phyloP scores from a whole-genome alignment of 352 stramenopile genomes.

The Globisporangium nunn region DNA sequence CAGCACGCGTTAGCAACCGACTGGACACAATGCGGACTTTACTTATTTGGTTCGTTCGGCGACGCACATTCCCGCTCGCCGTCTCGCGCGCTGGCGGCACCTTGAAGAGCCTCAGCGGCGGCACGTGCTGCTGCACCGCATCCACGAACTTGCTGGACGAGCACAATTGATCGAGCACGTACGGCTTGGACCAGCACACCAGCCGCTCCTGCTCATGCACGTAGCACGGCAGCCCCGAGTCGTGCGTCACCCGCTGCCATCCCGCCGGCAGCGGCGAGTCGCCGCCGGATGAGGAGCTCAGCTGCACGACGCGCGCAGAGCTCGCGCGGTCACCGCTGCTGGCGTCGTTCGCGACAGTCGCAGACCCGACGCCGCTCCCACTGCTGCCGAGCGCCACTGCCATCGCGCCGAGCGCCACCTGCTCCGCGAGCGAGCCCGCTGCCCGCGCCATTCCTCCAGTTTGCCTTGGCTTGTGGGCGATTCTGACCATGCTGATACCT shows the following conservation, averaged over 20 bases:
- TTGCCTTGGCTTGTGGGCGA: too few relatives aligned
- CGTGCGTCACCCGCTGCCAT: constrained; percentile 57
- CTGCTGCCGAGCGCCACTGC: constrained; percentile 11
- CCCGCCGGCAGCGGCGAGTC: constrained; percentile 43
- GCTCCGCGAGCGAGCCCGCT: constrained; percentile 13
- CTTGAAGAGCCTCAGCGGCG: constrained; percentile 57
- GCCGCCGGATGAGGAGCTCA: constrained; percentile 28
- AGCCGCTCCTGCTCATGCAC: constrained; percentile 43
- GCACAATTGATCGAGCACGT: constrained; percentile 32
- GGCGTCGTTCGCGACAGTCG: background rate
- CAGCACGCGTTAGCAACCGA: background rate
- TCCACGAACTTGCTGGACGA: constrained; percentile 26
- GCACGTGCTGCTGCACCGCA: constrained; percentile 51
- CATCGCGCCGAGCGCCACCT: constrained; percentile 18
- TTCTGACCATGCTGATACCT: too few relatives aligned
- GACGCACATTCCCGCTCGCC: background rate
- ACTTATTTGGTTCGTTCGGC: background rate
- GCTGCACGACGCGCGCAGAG: constrained; percentile 36
- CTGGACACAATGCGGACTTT: background rate
- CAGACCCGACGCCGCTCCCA: background rate
- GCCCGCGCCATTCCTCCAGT: constrained; percentile 16
- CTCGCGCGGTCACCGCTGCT: constrained; percentile 14
- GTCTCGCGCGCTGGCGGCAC: constrained; percentile 9
- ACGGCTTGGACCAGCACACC: constrained; percentile 70
- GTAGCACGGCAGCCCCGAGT: constrained; percentile 64